These are phyloP conservation scores for Saprolegnia parasitica DNA, from an alignment of 352 stramenopile species.

Conservation along the genomic window DNA sequence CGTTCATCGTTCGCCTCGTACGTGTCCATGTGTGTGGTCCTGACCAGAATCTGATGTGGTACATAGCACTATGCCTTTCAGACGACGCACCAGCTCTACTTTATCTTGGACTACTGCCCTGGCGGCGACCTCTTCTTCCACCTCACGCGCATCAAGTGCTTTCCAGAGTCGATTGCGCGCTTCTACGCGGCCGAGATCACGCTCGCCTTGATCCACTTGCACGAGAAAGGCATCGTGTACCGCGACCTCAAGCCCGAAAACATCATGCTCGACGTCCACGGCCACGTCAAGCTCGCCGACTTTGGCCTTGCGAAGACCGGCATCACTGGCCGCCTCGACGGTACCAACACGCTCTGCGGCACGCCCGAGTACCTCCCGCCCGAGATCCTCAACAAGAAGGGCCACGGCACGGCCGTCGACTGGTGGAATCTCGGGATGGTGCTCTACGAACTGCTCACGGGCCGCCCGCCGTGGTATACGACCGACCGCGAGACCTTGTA, in stretches of 20 bases:
- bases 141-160: conserved; percentile 63
- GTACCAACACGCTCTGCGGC: conserved; percentile 81
- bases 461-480: conserved; percentile 71
- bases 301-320: conserved; percentile 78
- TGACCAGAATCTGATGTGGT: neutral
- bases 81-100: conserved; percentile 75
- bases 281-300: conserved; percentile 76
- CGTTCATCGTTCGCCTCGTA: conserved; percentile 80
- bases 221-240: conserved; percentile 81
- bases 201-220: conserved; percentile 77
- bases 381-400: conserved; percentile 73
- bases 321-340: conserved; percentile 61
- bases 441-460: conserved; percentile 79
- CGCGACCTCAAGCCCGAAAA: conserved; percentile 82
- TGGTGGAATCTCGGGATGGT: conserved; percentile 84
- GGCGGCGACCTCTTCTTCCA: conserved; percentile 83
- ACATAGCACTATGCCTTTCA: conserved; percentile 78
- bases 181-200: conserved; percentile 84
- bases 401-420: conserved; percentile 75
- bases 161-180: conserved; percentile 75
- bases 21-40: neutral
- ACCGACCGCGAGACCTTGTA: conserved; percentile 76
- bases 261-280: conserved; percentile 82
- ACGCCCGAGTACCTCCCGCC: conserved; percentile 83
- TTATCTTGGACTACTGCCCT: conserved; percentile 82